phyloP scores from a whole-genome alignment of 2,329 filamentous ascomycete species.

The Fusarium sp. region DNA sequence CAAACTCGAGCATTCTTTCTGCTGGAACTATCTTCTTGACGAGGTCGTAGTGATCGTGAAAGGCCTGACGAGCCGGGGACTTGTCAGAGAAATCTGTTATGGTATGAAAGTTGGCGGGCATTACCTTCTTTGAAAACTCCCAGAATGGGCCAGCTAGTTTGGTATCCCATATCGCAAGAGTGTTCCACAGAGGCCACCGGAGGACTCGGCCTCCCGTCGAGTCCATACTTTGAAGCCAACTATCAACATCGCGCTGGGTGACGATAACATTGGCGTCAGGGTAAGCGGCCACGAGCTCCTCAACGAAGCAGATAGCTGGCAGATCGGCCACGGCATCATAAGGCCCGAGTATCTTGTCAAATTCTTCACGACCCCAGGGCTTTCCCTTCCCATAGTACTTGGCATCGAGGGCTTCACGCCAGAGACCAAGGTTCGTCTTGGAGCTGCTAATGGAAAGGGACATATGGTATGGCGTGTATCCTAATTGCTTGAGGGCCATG shows the following conservation, averaged over 20 bases:
- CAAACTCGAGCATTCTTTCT: constrained; percentile 8
- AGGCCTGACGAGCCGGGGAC: constrained; percentile 13
- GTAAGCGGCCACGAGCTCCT: constrained; percentile 27
- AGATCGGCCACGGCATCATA: constrained; percentile 22
- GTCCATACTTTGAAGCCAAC: constrained; percentile 28
- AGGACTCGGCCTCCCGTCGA: constrained; percentile 8
- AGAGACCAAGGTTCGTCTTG: constrained; percentile 16
- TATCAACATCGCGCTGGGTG: constrained; percentile 10
- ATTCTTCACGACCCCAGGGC: constrained; percentile 23
- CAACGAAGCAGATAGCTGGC: constrained; percentile 23
- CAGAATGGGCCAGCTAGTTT: constrained; percentile 16
- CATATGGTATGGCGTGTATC: constrained; percentile 27
- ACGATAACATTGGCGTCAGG: constrained; percentile 28
- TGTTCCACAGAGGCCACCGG: constrained; percentile 30
- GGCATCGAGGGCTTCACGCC: constrained; percentile 32
- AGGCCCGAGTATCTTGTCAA: constrained; percentile 22
- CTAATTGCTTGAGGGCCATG: constrained; percentile 13
- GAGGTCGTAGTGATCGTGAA: constrained; percentile 4
- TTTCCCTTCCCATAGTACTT: constrained; percentile 24
- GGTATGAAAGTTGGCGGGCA: constrained; percentile 9
- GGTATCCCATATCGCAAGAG: constrained; percentile 10
- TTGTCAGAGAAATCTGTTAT: constrained; percentile 14
- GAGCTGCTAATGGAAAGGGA: constrained; percentile 1
- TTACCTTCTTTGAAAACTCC: constrained; percentile 19
- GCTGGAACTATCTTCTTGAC: neutral